Evolutionary conservation across 192 early-diverging fungal species (phyloP).

Genomic region (Dispira simplex): DNA sequence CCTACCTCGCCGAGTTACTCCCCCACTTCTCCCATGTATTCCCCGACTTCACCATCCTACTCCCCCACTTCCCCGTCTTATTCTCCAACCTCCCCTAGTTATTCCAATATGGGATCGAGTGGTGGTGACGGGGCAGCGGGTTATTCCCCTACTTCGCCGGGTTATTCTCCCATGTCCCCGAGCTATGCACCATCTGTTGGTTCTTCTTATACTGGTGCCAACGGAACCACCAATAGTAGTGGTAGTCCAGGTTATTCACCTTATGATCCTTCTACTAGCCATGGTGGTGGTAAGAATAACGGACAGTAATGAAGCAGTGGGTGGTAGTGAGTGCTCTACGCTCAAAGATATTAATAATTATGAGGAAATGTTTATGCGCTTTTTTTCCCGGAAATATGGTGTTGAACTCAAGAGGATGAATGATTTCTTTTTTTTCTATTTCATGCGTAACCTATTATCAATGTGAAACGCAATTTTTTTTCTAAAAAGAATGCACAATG

Average conservation of each 20-base stretch:
- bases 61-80: conserved; percentile 49
- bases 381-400: too few species aligned
- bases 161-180: conserved; percentile 61
- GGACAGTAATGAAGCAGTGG: background rate
- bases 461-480: too few species aligned
- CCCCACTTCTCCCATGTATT: conserved; percentile 54
- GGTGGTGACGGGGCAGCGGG: conserved; percentile 27
- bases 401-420: too few species aligned
- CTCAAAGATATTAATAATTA: too few species aligned
- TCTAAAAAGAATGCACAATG: too few species aligned
- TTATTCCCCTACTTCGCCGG: conserved; percentile 60
- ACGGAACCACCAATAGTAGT: background rate
- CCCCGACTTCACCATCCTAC: conserved; percentile 55
- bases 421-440: too few species aligned
- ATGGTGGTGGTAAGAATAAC: background rate
- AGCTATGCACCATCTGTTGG: conserved; percentile 41
- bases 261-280: background rate
- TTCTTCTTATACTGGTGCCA: background rate
- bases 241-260: conserved; percentile 2
- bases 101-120: conserved; percentile 37
- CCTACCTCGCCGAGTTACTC: conserved; percentile 21
- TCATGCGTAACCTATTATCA: too few species aligned
- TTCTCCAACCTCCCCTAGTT: conserved; percentile 41
- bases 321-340: too few species aligned
- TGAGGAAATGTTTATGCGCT: too few species aligned